A percentile compares a stretch with the other conserved stretches of the same genome.
These are phyloP conservation scores for Hygrophorus russula DNA, from an alignment of 768 basidiomycete species.

Conservation along the genomic window DNA sequence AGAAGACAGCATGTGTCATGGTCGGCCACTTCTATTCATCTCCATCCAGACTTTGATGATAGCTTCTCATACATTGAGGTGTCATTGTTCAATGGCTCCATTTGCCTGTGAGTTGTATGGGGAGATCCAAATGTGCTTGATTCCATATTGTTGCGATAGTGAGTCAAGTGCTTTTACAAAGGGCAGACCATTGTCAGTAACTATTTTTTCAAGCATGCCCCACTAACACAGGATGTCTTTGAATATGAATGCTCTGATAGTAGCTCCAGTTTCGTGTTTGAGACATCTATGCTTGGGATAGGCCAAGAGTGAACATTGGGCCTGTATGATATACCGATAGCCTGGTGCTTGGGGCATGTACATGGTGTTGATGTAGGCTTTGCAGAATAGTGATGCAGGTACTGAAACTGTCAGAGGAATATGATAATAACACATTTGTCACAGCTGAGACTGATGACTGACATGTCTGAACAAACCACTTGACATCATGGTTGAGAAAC, in stretches of 20 bases:
- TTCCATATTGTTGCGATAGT: slow-evolving; percentile 16
- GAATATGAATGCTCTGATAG: too few relatives aligned
- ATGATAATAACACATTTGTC: background rate
- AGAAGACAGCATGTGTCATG: background rate
- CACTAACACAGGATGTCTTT: too few relatives aligned
- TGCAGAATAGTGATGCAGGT: too few relatives aligned
- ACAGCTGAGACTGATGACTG: background rate
- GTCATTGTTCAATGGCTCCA: too few relatives aligned
- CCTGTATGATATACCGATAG: too few relatives aligned
- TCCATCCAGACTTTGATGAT: slow-evolving; percentile 7
- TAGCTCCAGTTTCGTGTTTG: background rate
- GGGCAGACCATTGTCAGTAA: slow-evolving; percentile 26
- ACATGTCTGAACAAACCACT: too few relatives aligned
- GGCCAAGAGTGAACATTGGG: too few relatives aligned
- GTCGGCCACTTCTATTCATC: background rate
- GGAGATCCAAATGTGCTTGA: slow-evolving; percentile 29
- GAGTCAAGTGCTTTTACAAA: slow-evolving; percentile 17
- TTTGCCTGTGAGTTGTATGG: too few relatives aligned
- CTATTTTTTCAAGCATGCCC: slow-evolving; percentile 23
- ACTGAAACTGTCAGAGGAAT: background rate
- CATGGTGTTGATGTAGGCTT: too few relatives aligned
- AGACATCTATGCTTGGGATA: too few relatives aligned
- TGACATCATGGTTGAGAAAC: background rate
- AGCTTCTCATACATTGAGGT: too few relatives aligned
- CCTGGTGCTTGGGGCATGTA: too few relatives aligned